Conservation (phyloP, 2,329 filamentous ascomycete species). For the Arthrobotrys conoides region DNA sequence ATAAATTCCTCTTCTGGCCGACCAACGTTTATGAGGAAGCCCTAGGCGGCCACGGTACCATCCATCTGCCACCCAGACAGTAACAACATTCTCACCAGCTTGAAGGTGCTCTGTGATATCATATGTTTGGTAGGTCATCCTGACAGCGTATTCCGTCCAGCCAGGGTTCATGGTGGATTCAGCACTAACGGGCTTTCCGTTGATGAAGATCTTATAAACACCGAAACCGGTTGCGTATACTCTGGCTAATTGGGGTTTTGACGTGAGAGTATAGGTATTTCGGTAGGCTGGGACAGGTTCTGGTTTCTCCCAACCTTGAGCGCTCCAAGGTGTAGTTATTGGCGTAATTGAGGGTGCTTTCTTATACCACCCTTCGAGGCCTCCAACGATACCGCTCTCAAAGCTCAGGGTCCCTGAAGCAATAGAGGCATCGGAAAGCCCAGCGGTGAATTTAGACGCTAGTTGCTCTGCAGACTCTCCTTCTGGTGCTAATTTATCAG, state of each 20-base stretch:
- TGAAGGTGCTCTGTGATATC: conserved; percentile 54
- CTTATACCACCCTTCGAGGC: conserved; percentile 38
- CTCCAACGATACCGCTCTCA: conserved; percentile 44
- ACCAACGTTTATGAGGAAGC: conserved; percentile 42
- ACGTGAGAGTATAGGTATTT: conserved; percentile 34
- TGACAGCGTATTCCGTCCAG: conserved; percentile 49
- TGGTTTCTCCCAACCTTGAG: conserved; percentile 42
- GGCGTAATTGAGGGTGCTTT: conserved; percentile 28
- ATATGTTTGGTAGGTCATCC: conserved; percentile 50
- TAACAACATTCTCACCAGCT: conserved; percentile 31
- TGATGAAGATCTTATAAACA: conserved; percentile 46
- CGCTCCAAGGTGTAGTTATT: conserved; percentile 46
- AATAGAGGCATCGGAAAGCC: conserved; percentile 1
- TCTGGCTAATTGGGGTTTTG: conserved; percentile 36
- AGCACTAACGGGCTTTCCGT: conserved; percentile 39
- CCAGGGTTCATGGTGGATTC: conserved; percentile 52
- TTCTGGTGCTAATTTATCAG: conserved; percentile 7
- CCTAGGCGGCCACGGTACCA: conserved; percentile 56
- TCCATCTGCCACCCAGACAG: conserved; percentile 46
- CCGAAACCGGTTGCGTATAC: conserved; percentile 49
- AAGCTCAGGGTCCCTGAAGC: conserved; percentile 28
- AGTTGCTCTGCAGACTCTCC: conserved; percentile 9
- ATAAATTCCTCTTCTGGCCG: conserved; percentile 48
- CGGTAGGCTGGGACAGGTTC: conserved; percentile 36
- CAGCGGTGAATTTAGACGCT: conserved; percentile 5